A percentile compares a stretch with the other conserved stretches of the same genome.
Conservation (phyloP, 805 yeast genomes). For the Debaryomyces maramus region DNA sequence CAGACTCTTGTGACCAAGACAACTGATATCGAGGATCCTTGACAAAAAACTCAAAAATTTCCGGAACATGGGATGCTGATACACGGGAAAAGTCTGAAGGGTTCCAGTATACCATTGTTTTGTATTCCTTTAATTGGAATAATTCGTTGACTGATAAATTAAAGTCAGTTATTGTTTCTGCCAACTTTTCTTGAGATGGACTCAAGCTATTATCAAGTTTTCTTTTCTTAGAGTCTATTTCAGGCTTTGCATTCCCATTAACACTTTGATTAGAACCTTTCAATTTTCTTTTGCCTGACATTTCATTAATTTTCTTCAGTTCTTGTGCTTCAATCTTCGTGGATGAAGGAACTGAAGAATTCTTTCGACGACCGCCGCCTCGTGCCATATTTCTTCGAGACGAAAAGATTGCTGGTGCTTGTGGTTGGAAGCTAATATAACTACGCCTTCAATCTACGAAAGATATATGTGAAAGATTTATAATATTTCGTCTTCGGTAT, state of each 20-base stretch:
- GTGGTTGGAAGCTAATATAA: no score
- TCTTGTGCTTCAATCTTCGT: not conserved
- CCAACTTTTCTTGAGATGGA: conserved; percentile 26
- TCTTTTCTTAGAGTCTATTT: conserved; percentile 18
- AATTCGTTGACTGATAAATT: conserved; percentile 57
- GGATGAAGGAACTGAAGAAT: not conserved
- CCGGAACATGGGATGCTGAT: conserved; percentile 27
- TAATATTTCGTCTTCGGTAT: no score
- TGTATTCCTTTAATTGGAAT: conserved; percentile 61
- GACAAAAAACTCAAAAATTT: conserved; percentile 30
- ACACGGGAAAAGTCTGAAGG: conserved; percentile 44
- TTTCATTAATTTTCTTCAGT: not conserved
- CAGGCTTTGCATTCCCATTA: not conserved
- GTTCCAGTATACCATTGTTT: conserved; percentile 61
- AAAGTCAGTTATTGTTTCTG: conserved; percentile 46
- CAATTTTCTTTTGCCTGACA: conserved; percentile 8
- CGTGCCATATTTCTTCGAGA: conserved; percentile 8
- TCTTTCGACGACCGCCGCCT: conserved; percentile 10
- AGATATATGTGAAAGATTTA: no score
- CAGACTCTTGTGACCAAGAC: conserved; percentile 33
- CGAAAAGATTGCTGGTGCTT: no score
- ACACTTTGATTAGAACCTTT: not conserved
- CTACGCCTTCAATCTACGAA: no score
- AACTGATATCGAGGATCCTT: conserved; percentile 26
- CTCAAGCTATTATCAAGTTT: conserved; percentile 9